These are phyloP conservation scores for Nymphaea thermarum DNA, from an alignment of 164 flowering plant genomes.

Conservation along the genomic window DNA sequence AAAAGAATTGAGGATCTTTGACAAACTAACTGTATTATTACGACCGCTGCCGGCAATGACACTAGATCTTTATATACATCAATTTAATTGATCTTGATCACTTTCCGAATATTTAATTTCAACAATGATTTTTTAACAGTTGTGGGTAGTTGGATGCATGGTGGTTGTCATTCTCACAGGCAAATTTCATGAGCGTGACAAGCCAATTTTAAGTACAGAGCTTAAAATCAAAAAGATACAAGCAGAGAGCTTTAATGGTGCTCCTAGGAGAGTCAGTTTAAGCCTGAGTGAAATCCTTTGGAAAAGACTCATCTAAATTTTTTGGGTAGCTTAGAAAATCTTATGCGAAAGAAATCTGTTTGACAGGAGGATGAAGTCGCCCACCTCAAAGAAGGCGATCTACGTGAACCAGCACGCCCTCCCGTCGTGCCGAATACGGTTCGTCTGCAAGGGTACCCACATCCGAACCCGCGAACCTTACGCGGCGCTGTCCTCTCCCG, in stretches of 20 bases:
- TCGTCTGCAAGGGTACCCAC: conserved; percentile 59
- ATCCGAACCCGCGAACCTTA: conserved; percentile 44
- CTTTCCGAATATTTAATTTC: no score
- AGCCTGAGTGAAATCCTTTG: background rate
- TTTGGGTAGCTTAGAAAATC: background rate
- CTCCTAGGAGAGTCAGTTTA: background rate
- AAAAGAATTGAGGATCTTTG: background rate
- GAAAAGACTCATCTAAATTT: background rate
- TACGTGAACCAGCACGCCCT: conserved; percentile 45
- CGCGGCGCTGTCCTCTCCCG: background rate
- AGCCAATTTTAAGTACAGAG: no score
- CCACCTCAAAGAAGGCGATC: conserved; percentile 71
- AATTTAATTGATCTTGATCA: no score
- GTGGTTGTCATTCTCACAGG: no score
- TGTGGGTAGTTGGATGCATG: no score
- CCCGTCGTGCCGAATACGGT: conserved; percentile 49
- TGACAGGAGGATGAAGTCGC: conserved; percentile 48
- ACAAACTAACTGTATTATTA: background rate
- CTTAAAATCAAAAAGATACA: background rate
- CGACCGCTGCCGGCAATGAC: no score
- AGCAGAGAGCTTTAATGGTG: background rate
- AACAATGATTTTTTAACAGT: no score
- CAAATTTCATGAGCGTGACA: no score
- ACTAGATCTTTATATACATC: no score
- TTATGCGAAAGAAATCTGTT: background rate